A percentile compares a stretch with the other conserved stretches of the same genome.
These are phyloP conservation scores for Boletus mariae DNA, from an alignment of 1,284 basidiomycete genomes.

Conservation along the genomic window DNA sequence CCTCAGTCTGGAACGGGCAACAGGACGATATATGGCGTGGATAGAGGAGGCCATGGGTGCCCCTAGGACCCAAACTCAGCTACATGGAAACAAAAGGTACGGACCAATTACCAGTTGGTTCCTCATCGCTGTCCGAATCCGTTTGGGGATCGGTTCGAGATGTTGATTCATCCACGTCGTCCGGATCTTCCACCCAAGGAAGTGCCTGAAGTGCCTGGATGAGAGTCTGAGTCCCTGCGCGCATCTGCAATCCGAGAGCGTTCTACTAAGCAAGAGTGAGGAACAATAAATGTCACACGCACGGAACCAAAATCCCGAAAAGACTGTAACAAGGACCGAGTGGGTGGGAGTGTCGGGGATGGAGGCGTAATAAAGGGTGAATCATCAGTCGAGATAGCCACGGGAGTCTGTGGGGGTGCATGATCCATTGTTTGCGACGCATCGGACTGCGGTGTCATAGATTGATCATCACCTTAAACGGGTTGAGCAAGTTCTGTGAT, in stretches of 20 bases:
- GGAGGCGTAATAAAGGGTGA: constrained; percentile 75
- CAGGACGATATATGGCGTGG: constrained; percentile 79
- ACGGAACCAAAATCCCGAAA: constrained; percentile 69
- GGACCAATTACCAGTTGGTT: constrained; percentile 35
- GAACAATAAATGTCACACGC: constrained; percentile 23
- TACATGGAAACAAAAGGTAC: background rate
- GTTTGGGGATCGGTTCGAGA: constrained; percentile 37
- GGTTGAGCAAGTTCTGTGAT: constrained; percentile 25
- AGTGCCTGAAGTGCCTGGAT: constrained; percentile 82
- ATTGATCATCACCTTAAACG: constrained; percentile 12
- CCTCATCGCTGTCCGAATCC: constrained; percentile 63
- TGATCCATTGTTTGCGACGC: constrained; percentile 13
- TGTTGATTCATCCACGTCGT: constrained; percentile 62
- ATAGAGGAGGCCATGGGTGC: constrained; percentile 72
- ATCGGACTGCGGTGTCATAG: constrained; percentile 14
- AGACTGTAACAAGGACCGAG: constrained; percentile 44
- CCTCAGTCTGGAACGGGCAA: constrained; percentile 58
- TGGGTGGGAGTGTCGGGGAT: constrained; percentile 51
- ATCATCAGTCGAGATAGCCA: constrained; percentile 45
- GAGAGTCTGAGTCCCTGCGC: constrained; percentile 77
- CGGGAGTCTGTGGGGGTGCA: constrained; percentile 8
- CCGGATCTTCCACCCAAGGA: constrained; percentile 66
- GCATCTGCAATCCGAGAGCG: constrained; percentile 52
- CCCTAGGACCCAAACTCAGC: constrained; percentile 11
- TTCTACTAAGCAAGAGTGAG: constrained; percentile 5